Evolutionary conservation across 352 stramenopile genomes (phyloP).

Genomic region (Thalassiosira exigua): DNA sequence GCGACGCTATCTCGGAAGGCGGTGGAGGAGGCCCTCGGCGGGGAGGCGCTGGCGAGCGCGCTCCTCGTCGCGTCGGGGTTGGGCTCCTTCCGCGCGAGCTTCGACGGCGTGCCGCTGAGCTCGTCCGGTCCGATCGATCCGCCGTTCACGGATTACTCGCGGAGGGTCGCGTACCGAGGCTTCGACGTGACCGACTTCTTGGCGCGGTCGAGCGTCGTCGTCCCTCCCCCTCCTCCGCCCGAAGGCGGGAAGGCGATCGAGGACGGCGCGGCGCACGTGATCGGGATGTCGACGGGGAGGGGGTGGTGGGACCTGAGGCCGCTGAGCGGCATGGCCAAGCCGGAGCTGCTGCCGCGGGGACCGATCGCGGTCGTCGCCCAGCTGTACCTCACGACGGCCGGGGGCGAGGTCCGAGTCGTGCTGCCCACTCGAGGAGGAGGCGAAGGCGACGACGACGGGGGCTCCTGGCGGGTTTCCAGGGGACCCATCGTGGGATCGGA

Average conservation of each 20-base stretch:
- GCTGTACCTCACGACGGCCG: conserved; percentile 53
- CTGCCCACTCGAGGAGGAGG: conserved; percentile 21
- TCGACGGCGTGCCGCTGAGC: conserved; percentile 50
- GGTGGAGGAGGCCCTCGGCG: conserved; percentile 1
- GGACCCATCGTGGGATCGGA: conserved; percentile 49
- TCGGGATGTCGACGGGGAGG: conserved; percentile 53
- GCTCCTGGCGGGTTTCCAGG: conserved; percentile 57
- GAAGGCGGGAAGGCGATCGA: conserved; percentile 2
- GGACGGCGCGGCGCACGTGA: conserved; percentile 38
- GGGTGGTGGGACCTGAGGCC: conserved; percentile 65
- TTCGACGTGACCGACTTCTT: conserved; percentile 64
- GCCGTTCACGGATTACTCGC: conserved; percentile 60
- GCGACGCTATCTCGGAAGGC: conserved; percentile 11
- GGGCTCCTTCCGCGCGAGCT: conserved; percentile 50
- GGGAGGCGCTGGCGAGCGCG: conserved; percentile 30
- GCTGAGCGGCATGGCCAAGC: conserved; percentile 50
- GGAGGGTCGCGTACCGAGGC: conserved; percentile 57
- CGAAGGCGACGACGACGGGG: not conserved
- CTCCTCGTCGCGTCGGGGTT: conserved; percentile 55
- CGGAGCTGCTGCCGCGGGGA: conserved; percentile 48
- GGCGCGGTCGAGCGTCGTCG: too few species aligned
- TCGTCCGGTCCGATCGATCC: conserved; percentile 57
- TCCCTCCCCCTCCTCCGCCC: too few species aligned
- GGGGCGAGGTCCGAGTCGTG: conserved; percentile 41
- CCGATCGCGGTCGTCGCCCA: conserved; percentile 51